A percentile compares a stretch with the other conserved stretches of the same genome.
These are phyloP conservation scores for Hippophae tibetana DNA, from an alignment of 306 rosid species.

Conservation along the genomic window DNA sequence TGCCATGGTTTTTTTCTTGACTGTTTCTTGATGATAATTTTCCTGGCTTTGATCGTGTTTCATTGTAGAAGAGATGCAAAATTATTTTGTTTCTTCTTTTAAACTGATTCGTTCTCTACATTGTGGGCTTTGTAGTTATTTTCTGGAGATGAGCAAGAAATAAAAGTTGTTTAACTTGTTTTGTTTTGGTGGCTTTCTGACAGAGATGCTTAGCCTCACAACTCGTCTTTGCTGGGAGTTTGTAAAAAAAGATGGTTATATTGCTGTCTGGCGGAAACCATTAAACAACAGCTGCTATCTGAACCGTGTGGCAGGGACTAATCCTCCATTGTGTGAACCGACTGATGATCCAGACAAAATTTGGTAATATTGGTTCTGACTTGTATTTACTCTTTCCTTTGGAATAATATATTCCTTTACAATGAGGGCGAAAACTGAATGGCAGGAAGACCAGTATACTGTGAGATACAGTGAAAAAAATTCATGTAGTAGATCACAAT, in stretches of 20 bases:
- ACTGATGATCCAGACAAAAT: slow-evolving; percentile 76
- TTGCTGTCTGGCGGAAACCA: slow-evolving; percentile 85
- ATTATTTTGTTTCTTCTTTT: not conserved
- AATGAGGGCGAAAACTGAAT: no score
- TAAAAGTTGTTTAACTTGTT: not conserved
- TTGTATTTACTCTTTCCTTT: not conserved
- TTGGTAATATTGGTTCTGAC: slow-evolving; percentile 40
- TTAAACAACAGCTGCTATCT: slow-evolving; percentile 60
- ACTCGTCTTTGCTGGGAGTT: slow-evolving; percentile 86
- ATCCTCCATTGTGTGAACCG: slow-evolving; percentile 71
- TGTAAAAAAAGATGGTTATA: slow-evolving; percentile 74
- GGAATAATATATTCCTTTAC: no score
- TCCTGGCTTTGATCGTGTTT: not conserved
- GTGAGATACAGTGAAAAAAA: no score
- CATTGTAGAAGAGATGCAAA: not conserved
- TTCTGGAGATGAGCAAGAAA: slow-evolving; percentile 1
- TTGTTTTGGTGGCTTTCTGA: slow-evolving; percentile 6
- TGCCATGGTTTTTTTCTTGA: not conserved
- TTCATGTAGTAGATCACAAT: no score
- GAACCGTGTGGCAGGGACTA: slow-evolving; percentile 56
- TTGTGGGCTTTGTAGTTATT: not conserved
- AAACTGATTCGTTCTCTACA: not conserved
- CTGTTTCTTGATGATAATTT: not conserved
- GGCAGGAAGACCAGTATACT: no score
- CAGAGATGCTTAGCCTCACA: slow-evolving; percentile 93